These are phyloP conservation scores for Plasmodium vinckei DNA, from an alignment of 169 alveolate genomes.

Conservation along the genomic window DNA sequence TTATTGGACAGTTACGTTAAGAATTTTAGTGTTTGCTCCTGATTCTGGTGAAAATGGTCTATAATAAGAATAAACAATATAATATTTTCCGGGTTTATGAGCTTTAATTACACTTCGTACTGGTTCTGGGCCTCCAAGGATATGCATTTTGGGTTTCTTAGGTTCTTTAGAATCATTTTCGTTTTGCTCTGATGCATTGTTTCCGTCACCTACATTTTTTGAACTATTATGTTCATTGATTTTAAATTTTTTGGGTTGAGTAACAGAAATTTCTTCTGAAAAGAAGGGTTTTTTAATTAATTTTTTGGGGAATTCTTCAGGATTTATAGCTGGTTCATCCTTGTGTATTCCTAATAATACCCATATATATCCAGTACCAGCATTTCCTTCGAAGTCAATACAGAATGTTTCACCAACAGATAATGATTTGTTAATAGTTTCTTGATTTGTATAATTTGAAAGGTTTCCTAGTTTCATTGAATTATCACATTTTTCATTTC, in stretches of 20 bases:
- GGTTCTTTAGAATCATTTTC: neutral
- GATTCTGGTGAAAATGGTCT: conserved; percentile 54
- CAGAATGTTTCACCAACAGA: conserved; percentile 17
- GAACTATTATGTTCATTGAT: neutral
- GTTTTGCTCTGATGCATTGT: neutral
- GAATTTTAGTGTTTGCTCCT: conserved; percentile 30
- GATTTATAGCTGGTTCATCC: conserved; percentile 10
- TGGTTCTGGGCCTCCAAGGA: conserved; percentile 26
- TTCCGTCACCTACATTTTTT: neutral
- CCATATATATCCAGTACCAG: conserved; percentile 61
- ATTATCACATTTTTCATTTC: conserved; percentile 41
- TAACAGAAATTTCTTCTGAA: conserved; percentile 44
- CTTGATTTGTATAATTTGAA: conserved; percentile 21
- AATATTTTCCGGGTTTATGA: conserved; percentile 19
- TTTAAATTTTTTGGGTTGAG: conserved; percentile 17
- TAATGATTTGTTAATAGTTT: neutral
- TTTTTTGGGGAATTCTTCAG: conserved; percentile 38
- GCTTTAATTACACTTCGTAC: conserved; percentile 32
- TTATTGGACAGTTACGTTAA: conserved; percentile 29
- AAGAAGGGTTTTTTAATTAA: conserved; percentile 21
- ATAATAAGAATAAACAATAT: conserved; percentile 37
- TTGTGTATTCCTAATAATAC: conserved; percentile 37
- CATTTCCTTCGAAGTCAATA: conserved; percentile 20
- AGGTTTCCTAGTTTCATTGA: conserved; percentile 24
- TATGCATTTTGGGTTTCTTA: neutral